Conservation (phyloP, 345 rosid species). For the Ceriops decandra region DNA sequence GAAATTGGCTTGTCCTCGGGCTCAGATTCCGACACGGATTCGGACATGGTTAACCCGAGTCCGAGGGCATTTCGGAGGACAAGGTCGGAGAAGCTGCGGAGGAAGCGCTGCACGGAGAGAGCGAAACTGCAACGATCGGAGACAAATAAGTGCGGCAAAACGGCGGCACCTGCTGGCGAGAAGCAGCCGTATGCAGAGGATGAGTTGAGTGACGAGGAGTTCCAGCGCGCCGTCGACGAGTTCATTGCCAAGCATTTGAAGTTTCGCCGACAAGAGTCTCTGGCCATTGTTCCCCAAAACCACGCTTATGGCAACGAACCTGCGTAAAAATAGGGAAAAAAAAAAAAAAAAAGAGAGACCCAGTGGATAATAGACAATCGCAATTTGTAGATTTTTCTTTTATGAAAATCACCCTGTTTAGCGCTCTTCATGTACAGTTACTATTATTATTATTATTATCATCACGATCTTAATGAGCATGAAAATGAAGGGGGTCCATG, state of each 20-base stretch:
- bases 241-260: constrained; percentile 64
- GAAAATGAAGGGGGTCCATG: background rate
- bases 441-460: too few relatives aligned
- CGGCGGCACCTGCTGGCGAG: background rate
- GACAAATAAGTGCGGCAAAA: constrained; percentile 35
- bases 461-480: background rate
- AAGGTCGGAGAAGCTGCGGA: constrained; percentile 32
- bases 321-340: background rate
- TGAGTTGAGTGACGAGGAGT: constrained; percentile 67
- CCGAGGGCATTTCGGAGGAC: constrained; percentile 29
- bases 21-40: constrained; percentile 14
- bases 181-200: constrained; percentile 29
- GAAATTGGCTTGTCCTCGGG: constrained; percentile 2
- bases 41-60: constrained; percentile 8
- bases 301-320: constrained; percentile 4
- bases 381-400: background rate
- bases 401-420: background rate
- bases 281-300: constrained; percentile 44
- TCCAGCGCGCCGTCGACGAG: constrained; percentile 62
- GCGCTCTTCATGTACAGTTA: constrained; percentile 3
- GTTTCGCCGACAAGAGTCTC: constrained; percentile 62
- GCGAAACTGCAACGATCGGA: constrained; percentile 42
- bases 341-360: background rate
- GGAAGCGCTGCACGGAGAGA: constrained; percentile 8
- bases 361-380: background rate